Base-by-base conservation (phyloP, 257 asterid genomes). In the Solanum pinnatisectum region DNA sequence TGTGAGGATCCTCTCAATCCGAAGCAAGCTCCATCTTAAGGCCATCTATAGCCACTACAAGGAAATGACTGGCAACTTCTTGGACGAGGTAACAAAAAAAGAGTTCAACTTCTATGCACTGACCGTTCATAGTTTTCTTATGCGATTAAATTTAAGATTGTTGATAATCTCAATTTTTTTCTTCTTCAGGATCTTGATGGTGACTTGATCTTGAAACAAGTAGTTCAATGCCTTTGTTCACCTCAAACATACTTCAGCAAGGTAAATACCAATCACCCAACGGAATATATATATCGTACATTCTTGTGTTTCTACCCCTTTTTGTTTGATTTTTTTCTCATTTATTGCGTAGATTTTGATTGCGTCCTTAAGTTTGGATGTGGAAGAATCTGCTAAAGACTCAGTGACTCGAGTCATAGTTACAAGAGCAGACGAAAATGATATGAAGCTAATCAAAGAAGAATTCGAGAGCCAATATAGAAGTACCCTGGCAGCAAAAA, bases 11-110 rank as follows among this genome's bases (percentile, higher is more conserved):
- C 89, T 96, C 6, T 91, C 98, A 32, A 95, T 96, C 3, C 90
- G 98, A 93, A 96, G 98, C 85, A 96, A 94, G 91, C 93, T 82
- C 65, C 98, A 96, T 88, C 89, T 96, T 88, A 90, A 88, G 87
- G 88, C 93, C 3, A 39, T 94, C 18, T 92, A 84, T 90, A 90
- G 88, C 27, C 95, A 95, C 88, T 96, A 94, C 96, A 93, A 93
- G 91, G 94, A 95, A 87, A 86, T 94, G 33, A 91, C 89, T 23
- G 95, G 94, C 87, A 92, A 91, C 30, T 86, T 10, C 90, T 88
- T 96, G 88, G 98, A 94, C 81, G 92, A 96, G 98, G 99, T 95
- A 91, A 8, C 15, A n/a, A 20, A 22, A 6, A 20, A 22, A 13
- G 4, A 23, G 40, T 42, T 81, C 11, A 16, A 79, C 9, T 44